Conservation (phyloP, 192 early-diverging fungal species). For the Backusella macrospora region DNA sequence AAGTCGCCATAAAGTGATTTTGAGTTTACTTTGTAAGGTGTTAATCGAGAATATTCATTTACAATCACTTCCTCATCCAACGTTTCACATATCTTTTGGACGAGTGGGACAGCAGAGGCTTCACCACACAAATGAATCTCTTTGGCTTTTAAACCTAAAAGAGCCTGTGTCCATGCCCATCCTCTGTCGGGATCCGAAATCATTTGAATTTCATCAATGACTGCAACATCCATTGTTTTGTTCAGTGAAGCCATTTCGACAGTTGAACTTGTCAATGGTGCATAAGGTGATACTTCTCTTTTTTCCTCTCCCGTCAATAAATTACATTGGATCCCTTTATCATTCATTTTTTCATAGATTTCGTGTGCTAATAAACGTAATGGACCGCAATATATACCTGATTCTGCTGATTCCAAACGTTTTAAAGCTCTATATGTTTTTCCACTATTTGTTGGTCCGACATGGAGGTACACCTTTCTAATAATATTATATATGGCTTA, state of each 20-base stretch:
- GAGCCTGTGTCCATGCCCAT: slow-evolving; percentile 95
- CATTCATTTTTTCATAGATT: slow-evolving; percentile 85
- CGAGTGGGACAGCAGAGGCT: slow-evolving; percentile 77
- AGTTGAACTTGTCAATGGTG: slow-evolving; percentile 71
- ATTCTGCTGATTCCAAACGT: slow-evolving; percentile 59
- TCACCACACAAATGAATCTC: slow-evolving; percentile 97
- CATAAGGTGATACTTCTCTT: slow-evolving; percentile 48
- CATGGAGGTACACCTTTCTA: slow-evolving; percentile 87
- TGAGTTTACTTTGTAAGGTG: slow-evolving; percentile 58
- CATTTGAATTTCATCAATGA: slow-evolving; percentile 99
- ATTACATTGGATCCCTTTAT: slow-evolving; percentile 73
- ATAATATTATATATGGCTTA: not conserved
- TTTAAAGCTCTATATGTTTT: slow-evolving; percentile 91
- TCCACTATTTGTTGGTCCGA: slow-evolving; percentile 97
- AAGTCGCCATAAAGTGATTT: slow-evolving; percentile 60
- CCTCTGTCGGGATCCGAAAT: slow-evolving; percentile 82
- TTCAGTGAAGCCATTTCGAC: slow-evolving; percentile 85
- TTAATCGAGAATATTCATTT: slow-evolving; percentile 78
- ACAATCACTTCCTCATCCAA: slow-evolving; percentile 83
- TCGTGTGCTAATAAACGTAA: slow-evolving; percentile 92
- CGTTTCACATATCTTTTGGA: slow-evolving; percentile 69
- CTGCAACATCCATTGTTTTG: slow-evolving; percentile 73
- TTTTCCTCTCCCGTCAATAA: slow-evolving; percentile 93
- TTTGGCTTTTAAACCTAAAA: slow-evolving; percentile 74
- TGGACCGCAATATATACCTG: slow-evolving; percentile 89